A percentile compares a stretch with the other conserved stretches of the same genome.
These are phyloP conservation scores for Gryganskiella cystojenkinii DNA, from an alignment of 192 early-diverging fungal genomes.

Conservation along the genomic window DNA sequence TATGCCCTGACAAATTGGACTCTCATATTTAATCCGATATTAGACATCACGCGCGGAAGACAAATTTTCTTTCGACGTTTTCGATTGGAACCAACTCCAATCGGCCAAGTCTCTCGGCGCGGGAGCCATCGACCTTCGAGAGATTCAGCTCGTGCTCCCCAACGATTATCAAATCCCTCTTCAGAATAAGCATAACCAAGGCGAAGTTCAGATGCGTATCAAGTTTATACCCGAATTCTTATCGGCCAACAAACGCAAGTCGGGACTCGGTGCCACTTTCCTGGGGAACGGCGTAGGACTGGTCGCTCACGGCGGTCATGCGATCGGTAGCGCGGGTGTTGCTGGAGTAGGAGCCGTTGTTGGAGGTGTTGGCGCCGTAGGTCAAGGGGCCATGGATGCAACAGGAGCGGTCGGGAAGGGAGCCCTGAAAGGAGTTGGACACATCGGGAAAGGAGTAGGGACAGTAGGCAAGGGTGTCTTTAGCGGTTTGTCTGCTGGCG, in stretches of 20 bases:
- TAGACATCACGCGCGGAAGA: constrained; percentile 60
- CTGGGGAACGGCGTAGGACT: constrained; percentile 68
- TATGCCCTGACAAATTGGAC: too few species aligned
- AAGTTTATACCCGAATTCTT: constrained; percentile 65
- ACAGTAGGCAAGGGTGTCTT: constrained; percentile 52
- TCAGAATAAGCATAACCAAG: constrained; percentile 43
- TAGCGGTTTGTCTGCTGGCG: constrained; percentile 46
- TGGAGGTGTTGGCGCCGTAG: constrained; percentile 38
- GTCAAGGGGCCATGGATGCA: constrained; percentile 28
- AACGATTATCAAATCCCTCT: constrained; percentile 58
- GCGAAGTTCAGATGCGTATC: constrained; percentile 64
- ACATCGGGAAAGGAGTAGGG: constrained; percentile 42
- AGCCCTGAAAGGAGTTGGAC: constrained; percentile 44
- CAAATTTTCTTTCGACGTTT: constrained; percentile 71
- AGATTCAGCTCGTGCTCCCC: constrained; percentile 61
- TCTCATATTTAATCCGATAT: too few species aligned
- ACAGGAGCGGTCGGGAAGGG: constrained; percentile 30
- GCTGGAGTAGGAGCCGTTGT: constrained; percentile 32
- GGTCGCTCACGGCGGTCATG: constrained; percentile 55
- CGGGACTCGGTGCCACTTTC: constrained; percentile 62
- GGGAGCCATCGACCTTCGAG: constrained; percentile 62
- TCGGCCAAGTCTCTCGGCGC: constrained; percentile 69
- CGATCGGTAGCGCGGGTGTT: constrained; percentile 46
- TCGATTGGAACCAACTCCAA: constrained; percentile 84
- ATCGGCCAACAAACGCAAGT: constrained; percentile 20